Evolutionary conservation across 768 basidiomycete species (phyloP), one percentile per base, ranked within the genome.

Genomic region (Rossbeevera mucosa): DNA sequence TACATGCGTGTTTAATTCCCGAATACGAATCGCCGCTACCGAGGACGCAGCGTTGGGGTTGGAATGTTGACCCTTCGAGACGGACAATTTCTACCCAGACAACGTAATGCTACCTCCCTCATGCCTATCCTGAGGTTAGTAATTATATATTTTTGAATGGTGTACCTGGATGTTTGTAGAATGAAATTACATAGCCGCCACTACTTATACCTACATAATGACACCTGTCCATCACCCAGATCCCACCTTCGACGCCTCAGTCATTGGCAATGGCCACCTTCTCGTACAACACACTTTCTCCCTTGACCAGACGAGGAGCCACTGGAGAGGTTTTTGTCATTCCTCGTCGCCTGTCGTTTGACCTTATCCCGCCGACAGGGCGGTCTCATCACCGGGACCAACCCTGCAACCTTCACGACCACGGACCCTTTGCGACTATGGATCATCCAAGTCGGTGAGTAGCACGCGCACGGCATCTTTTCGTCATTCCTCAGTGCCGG

Each of bases 371-470:
- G 21, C 8, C 9, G 0, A 16, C 44, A 91, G 85, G 88, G 87
- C 18, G 90, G 89, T 7, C 71, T 94, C 25, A 67, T 94, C 50
- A 81, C 75, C 41, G 91, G 91, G 0, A 76, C 81, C 47, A 82
- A 94, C 61, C 92, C 91, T 0, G 75, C 83, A 0, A 68, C 71
- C 3, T 82, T 84, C 69, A 85, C 87, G 53, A 57, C 75, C 1
- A 52, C 67, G 1, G 90, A 93, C 64, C 91, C 93, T 7, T 62
- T 94, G 55, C 74, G 84, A 14, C 62, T 89, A 64, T 90, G 85
- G 85, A 85, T 87, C 52, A 78, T 90, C 44, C 86, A 90, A 80
- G 77, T 88, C 44, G 85, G 89, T 87, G 55, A 55, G 81, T 65
- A 20, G 21, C 9, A 25, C 49, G 7, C 31, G 2, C 22, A 26